Evolutionary conservation across 2,329 filamentous ascomycete genomes (phyloP), one percentile per base, ranked within the genome.

Genomic region (Fusarium temperatum): DNA sequence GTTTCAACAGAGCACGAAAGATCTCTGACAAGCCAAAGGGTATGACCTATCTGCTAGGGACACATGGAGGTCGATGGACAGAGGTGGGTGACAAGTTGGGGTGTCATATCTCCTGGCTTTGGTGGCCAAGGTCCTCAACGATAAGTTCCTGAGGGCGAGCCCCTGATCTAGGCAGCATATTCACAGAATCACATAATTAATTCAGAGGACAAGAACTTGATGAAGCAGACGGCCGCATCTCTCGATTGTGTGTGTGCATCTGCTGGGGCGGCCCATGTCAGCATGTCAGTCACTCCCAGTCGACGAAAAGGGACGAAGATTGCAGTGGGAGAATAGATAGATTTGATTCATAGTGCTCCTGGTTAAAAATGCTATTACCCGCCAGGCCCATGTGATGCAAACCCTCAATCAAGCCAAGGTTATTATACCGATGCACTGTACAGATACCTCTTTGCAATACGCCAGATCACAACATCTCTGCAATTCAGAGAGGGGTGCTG

Each of bases 401-500:
- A 72, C 50, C 59, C 63, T 72, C 67, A 68, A 59, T 56, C 74
- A 70, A 63, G 32, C 41, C 42, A 69, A 32, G 38, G 28, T 44
- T 62, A 32, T n/a, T 35, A n/a, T 44, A 50, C 11, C 11, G 17
- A 39, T 61, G 48, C 32, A 63, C 56, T 55, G 59, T 64, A 64
- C 15, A 56, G n/a, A 51, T 42, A 63, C 65, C 30, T 69, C 53
- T 55, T 58, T 69, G 36, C 57, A 58, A 57, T 69, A 58, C 70
- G 60, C 42, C 54, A 72, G 67, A 63, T 64, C 63, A 74, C 59
- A 61, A 58, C 66, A 67, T 74, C 56, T 69, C 64, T 57, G 60
- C 63, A 36, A 39, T 68, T 50, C 54, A 64, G 51, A 68, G 73
- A 66, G 68, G 73, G 70, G 63, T 67, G 75, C 78, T 80, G 81